Conservation (phyloP, 768 basidiomycete species). For the Leccinum arenicola region DNA sequence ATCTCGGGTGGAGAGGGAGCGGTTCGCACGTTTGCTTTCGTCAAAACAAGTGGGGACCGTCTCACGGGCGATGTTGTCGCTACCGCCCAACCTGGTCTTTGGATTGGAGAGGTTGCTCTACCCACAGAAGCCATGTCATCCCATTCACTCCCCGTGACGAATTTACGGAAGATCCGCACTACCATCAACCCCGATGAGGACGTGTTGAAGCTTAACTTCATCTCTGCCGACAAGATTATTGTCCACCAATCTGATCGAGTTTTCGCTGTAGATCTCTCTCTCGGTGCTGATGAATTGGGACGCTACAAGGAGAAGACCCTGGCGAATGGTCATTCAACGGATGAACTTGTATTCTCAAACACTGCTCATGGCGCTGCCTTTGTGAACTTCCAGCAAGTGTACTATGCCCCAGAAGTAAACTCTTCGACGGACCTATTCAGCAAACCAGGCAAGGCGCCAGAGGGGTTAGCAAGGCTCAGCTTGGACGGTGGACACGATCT, state of each 20-base stretch:
- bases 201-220: constrained; percentile 51
- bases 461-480: constrained; percentile 58
- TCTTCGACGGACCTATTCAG: constrained; percentile 57
- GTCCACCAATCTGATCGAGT: constrained; percentile 54
- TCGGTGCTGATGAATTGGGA: constrained; percentile 44
- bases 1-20: constrained; percentile 44
- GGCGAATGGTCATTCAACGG: constrained; percentile 55
- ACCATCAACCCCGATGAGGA: constrained; percentile 43
- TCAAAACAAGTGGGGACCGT: constrained; percentile 57
- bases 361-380: constrained; percentile 50
- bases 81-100: constrained; percentile 60
- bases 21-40: constrained; percentile 54
- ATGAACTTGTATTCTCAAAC: constrained; percentile 51
- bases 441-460: constrained; percentile 64
- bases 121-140: constrained; percentile 32
- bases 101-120: constrained; percentile 57
- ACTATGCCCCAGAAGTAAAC: constrained; percentile 47
- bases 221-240: constrained; percentile 54
- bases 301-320: constrained; percentile 47
- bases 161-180: constrained; percentile 49
- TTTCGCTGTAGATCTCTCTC: constrained; percentile 50
- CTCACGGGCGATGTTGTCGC: constrained; percentile 65
- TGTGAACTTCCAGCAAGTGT: constrained; percentile 68
- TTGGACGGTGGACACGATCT: constrained; percentile 74
- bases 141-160: constrained; percentile 38